Percentiles rank a stretch among this genome's conserved stretches.
These are phyloP conservation scores for Fibroporia radiculosa DNA, from an alignment of 768 basidiomycete genomes.

Conservation along the genomic window DNA sequence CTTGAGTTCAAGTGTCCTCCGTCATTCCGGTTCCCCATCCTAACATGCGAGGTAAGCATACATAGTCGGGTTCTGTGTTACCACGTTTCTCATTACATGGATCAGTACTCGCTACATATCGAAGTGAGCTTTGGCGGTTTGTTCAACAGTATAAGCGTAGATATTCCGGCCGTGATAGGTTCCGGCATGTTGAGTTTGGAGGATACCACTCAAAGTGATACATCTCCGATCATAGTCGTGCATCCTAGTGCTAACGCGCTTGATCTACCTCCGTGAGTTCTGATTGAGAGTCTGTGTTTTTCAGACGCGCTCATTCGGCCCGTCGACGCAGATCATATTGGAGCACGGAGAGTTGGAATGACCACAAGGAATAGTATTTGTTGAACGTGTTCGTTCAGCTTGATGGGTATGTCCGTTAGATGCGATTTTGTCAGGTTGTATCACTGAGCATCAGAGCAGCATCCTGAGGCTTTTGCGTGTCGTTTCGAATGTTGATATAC, in stretches of 20 bases:
- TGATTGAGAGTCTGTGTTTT: too few relatives aligned
- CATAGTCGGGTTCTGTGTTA: not conserved
- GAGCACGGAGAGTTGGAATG: not conserved
- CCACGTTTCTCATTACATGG: not conserved
- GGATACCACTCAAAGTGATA: not conserved
- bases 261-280: constrained; percentile 6
- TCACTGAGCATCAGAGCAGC: too few relatives aligned
- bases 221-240: not conserved
- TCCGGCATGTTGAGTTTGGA: constrained; percentile 6
- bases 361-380: constrained; percentile 1
- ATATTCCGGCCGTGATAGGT: constrained; percentile 1
- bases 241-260: not conserved
- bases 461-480: too few relatives aligned
- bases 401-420: too few relatives aligned
- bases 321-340: not conserved
- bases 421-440: too few relatives aligned
- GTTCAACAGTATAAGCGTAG: constrained; percentile 5
- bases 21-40: constrained; percentile 3
- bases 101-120: constrained; percentile 6
- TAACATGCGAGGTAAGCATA: constrained; percentile 7
- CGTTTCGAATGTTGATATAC: too few relatives aligned
- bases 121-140: constrained; percentile 10
- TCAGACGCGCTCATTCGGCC: not conserved
- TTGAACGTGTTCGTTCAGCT: not conserved
- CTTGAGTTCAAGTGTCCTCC: constrained; percentile 10